phyloP scores from a whole-genome alignment of 148 eudicot genomes.

The Mesembryanthemum crystallinum region DNA sequence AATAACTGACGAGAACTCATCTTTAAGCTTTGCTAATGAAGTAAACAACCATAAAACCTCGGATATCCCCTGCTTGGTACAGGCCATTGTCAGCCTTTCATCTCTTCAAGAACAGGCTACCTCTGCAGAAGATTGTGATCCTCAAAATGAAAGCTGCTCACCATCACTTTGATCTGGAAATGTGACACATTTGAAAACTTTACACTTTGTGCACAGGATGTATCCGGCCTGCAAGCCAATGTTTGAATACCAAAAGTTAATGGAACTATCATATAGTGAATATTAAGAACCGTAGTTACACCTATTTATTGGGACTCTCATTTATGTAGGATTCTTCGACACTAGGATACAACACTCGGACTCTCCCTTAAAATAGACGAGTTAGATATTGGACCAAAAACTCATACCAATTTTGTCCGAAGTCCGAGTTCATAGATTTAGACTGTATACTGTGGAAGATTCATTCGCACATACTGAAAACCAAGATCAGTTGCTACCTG shows the following conservation, averaged over 20 bases:
- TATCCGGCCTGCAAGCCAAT: slow-evolving; percentile 58
- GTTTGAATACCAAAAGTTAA: slow-evolving; percentile 11
- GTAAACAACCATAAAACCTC: slow-evolving; percentile 10
- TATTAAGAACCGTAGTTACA: neutral
- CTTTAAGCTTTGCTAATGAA: slow-evolving; percentile 11
- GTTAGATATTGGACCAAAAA: no score
- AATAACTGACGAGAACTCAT: neutral
- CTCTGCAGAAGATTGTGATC: neutral
- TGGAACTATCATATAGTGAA: neutral
- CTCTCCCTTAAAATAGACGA: no score
- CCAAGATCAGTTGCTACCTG: neutral
- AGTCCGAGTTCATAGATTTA: no score
- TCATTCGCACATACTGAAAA: no score
- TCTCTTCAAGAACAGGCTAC: slow-evolving; percentile 17
- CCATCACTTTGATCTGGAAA: slow-evolving; percentile 74
- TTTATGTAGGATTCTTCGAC: no score
- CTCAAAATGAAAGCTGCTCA: slow-evolving; percentile 31
- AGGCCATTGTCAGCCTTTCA: neutral
- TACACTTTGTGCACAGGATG: slow-evolving; percentile 74
- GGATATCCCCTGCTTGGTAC: neutral
- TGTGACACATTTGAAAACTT: slow-evolving; percentile 92
- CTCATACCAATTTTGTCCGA: no score
- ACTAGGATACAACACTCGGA: no score
- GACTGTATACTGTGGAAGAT: no score
- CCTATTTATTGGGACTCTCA: no score